Percentiles rank a stretch among this genome's conserved stretches.
Evolutionary conservation across 2,329 filamentous ascomycete genomes (phyloP).

Genomic region (Epichloe sylvatica): DNA sequence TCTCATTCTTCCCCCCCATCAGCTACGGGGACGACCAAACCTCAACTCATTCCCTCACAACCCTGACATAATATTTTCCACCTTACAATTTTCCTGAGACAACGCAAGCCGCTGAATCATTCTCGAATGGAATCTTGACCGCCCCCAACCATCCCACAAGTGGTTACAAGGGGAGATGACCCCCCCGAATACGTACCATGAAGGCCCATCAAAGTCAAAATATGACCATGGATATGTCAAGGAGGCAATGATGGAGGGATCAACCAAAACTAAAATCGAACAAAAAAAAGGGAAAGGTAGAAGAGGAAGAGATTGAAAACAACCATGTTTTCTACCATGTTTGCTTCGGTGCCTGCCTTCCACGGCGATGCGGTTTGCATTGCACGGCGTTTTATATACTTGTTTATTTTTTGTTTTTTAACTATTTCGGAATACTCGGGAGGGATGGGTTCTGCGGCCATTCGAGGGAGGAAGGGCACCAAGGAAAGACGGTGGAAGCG

Average conservation of each 20-base stretch:
- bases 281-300: conserved; percentile 4
- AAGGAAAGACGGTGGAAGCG: too few species aligned
- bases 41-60: not conserved
- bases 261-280: not conserved
- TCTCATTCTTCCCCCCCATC: not conserved
- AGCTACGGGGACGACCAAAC: not conserved
- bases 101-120: not conserved
- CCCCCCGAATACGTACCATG: too few species aligned
- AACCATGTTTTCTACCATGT: conserved; percentile 8
- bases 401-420: not conserved
- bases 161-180: too few species aligned
- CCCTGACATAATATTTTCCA: not conserved
- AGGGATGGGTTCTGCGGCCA: too few species aligned
- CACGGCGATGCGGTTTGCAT: conserved; percentile 26
- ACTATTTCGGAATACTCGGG: not conserved
- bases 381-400: conserved; percentile 21
- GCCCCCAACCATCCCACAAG: too few species aligned
- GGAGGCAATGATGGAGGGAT: not conserved
- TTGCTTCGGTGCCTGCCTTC: not conserved
- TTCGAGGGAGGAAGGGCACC: too few species aligned
- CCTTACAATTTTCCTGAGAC: not conserved
- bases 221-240: too few species aligned
- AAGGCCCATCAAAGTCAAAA: too few species aligned
- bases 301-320: not conserved
- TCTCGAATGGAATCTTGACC: not conserved